A percentile compares a stretch with the other conserved stretches of the same genome.
phyloP scores from a whole-genome alignment of 169 alveolate genomes.

The Plasmodium reichenowi region DNA sequence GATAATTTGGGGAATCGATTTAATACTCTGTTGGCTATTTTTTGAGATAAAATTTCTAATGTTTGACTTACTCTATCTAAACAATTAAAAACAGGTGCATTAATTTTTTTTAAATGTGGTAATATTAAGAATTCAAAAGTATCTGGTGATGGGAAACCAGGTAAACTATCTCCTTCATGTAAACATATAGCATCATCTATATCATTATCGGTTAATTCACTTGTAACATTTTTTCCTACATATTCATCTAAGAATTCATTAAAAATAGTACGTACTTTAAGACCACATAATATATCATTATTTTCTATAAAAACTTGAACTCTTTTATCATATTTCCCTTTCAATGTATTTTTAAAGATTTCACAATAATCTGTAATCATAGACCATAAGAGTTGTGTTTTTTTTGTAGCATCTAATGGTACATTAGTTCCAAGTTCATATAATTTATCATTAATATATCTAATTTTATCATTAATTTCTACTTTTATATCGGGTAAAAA shows the following conservation, averaged over 20 bases:
- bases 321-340: constrained; percentile 95
- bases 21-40: constrained; percentile 93
- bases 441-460: constrained; percentile 86
- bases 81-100: constrained; percentile 81
- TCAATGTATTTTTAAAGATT: constrained; percentile 94
- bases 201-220: constrained; percentile 93
- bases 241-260: constrained; percentile 94
- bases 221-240: constrained; percentile 86
- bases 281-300: constrained; percentile 89
- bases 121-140: constrained; percentile 95
- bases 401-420: constrained; percentile 92
- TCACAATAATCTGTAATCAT: constrained; percentile 98
- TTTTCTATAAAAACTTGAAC: constrained; percentile 87
- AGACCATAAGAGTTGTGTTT: constrained; percentile 97
- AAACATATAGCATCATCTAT: constrained; percentile 96
- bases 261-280: constrained; percentile 91
- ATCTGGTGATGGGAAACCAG: constrained; percentile 98
- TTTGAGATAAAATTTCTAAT: constrained; percentile 92
- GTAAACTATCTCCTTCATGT: constrained; percentile 98
- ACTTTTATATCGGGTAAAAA: constrained; percentile 96
- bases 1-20: constrained; percentile 94
- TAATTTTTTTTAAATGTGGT: constrained; percentile 94
- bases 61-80: constrained; percentile 87
- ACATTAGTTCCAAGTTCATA: constrained; percentile 94
- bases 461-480: constrained; percentile 87